Evolutionary conservation across 768 basidiomycete species (phyloP), one percentile per base, ranked within the genome.

Genomic region (Mycena floridula): DNA sequence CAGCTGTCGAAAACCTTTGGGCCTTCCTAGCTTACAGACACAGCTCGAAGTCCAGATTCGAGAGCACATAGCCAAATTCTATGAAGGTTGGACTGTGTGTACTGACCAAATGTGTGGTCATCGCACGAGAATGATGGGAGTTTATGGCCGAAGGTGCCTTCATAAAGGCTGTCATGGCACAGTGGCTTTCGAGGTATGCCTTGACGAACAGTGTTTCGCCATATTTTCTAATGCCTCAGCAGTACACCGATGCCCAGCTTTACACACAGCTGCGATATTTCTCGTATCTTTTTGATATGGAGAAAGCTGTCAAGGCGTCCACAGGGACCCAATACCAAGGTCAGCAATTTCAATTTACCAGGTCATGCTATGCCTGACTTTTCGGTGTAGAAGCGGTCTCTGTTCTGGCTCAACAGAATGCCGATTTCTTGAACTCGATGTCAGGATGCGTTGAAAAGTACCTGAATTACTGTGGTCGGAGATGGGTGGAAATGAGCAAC

Each of bases 261-360:
- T 97, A 98, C 63, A 89, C 87, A 50, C 96, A 99, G 61, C 70
- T 98, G 25, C 67, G 92, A 37, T 97, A 83, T 66, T 94, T 82
- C 63, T 63, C 70, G 25, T 82, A 74, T 48, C 68, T 98, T 5
- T 95, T 99, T 56, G 80, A 95, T 55, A 59, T 63, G 1, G 74
- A 83, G 15, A 85, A 81, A 55, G 82, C 77, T 9, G 49, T 74
- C 18, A 76, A 74, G 36, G 62, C 69, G 1, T 70, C 76, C 2
- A 68, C 66, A 44, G 79, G 79, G 1, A 68, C 69, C 2, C 59
- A 64, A 35, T 63, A 67, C 38, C 53, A 55, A 46, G 70, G 74
- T 76, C 44, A 12, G 67, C 43, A n/a, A 15, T 38, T 22, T 20
- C 9, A 27, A 9, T 13, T 38, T 56, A 24, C n/a, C n/a, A 24